These are phyloP conservation scores for Spinellus fusiger DNA, from an alignment of 192 early-diverging fungal genomes.

Conservation along the genomic window DNA sequence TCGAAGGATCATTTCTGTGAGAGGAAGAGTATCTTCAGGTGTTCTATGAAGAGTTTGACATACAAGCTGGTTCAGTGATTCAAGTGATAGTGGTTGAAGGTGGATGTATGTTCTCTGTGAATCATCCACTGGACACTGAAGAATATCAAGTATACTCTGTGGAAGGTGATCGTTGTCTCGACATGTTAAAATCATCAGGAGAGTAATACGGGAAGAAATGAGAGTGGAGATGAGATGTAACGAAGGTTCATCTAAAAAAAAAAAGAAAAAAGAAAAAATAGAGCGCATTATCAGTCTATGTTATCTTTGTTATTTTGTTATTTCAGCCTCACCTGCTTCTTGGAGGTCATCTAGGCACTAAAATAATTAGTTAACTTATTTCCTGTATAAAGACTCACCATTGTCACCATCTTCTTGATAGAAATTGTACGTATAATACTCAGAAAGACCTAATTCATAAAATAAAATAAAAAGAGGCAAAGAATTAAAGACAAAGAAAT, in stretches of 20 bases:
- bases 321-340: constrained; percentile 17
- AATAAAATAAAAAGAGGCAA: not conserved
- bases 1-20: constrained; percentile 7
- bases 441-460: constrained; percentile 14
- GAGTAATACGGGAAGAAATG: constrained; percentile 5
- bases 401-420: constrained; percentile 17
- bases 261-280: not conserved
- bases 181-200: constrained; percentile 19
- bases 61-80: constrained; percentile 6
- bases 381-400: constrained; percentile 3
- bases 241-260: constrained; percentile 18
- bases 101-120: constrained; percentile 3
- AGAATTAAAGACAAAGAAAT: not conserved
- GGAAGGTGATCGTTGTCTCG: constrained; percentile 14
- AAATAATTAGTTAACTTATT: not conserved
- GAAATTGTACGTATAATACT: constrained; percentile 19
- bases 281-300: not conserved
- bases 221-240: constrained; percentile 13
- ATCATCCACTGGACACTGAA: not conserved
- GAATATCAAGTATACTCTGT: not conserved
- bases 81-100: not conserved
- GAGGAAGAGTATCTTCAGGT: not conserved
- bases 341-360: constrained; percentile 29
- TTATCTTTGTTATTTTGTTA: not conserved
- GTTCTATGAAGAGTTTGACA: constrained; percentile 4